A percentile compares a stretch with the other conserved stretches of the same genome.
phyloP scores from a whole-genome alignment of 169 alveolate species.

The Plasmodium cynomolgi region DNA sequence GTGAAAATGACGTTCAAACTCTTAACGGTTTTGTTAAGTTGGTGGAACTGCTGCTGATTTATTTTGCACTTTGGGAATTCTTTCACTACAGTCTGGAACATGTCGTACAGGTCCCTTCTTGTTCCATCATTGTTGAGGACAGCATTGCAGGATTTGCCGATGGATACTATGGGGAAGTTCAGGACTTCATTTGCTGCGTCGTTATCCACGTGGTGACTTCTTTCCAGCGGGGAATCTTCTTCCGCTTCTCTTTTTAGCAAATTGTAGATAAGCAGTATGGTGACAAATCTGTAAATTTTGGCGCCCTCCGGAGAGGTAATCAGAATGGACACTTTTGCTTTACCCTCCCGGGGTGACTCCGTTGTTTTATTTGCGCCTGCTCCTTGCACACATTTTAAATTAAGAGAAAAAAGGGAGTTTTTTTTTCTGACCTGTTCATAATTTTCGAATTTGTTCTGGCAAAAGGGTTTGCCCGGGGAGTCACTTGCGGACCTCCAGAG shows the following conservation, averaged over 20 bases:
- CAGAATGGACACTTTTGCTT: slow-evolving; percentile 10
- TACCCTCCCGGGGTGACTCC: not conserved
- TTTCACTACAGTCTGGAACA: not conserved
- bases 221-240: not conserved
- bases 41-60: not conserved
- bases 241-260: not conserved
- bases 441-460: not conserved
- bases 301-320: slow-evolving; percentile 71
- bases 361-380: not conserved
- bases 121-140: slow-evolving; percentile 6
- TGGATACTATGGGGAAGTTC: slow-evolving; percentile 32
- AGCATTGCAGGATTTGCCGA: slow-evolving; percentile 29
- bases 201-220: not conserved
- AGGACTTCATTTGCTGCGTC: not conserved
- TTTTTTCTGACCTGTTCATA: not conserved
- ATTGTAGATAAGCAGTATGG: slow-evolving; percentile 17
- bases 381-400: not conserved
- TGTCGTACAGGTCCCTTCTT: slow-evolving; percentile 3
- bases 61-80: not conserved
- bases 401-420: not conserved
- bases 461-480: not conserved
- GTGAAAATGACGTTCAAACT: slow-evolving; percentile 32
- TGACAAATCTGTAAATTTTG: slow-evolving; percentile 35
- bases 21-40: slow-evolving; percentile 19
- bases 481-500: not conserved